Percentiles rank a stretch among this genome's conserved stretches.
Evolutionary conservation across 257 asterid species (phyloP).

Genomic region (Fraxinus excelsior): DNA sequence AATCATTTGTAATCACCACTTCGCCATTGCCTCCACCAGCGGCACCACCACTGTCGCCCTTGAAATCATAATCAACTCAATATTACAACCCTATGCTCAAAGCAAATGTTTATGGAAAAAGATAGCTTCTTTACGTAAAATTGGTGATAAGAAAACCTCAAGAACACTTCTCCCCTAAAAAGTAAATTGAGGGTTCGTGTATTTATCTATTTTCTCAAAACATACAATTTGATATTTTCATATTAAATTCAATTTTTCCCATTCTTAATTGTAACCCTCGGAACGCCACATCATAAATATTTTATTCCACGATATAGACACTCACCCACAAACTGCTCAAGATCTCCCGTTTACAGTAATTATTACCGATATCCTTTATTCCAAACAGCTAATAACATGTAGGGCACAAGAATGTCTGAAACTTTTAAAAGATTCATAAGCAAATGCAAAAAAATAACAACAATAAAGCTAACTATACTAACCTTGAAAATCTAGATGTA

Average conservation of each 20-base stretch:
- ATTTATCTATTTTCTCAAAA: not conserved
- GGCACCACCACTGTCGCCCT: too few species aligned
- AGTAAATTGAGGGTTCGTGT: not conserved
- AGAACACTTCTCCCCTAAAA: not conserved
- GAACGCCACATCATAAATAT: not conserved
- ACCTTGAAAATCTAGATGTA: constrained; percentile 66
- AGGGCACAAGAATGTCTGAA: not conserved
- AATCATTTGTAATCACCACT: too few species aligned
- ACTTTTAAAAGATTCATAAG: not conserved
- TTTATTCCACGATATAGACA: not conserved
- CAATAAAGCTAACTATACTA: not conserved
- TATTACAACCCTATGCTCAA: not conserved
- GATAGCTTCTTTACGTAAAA: constrained; percentile 1
- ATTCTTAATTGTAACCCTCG: not conserved
- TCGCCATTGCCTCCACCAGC: too few species aligned
- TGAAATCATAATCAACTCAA: too few species aligned
- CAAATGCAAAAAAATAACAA: not conserved
- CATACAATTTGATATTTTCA: not conserved
- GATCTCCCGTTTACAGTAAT: constrained; percentile 9
- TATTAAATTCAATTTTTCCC: not conserved
- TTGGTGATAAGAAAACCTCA: not conserved
- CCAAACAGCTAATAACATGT: not conserved
- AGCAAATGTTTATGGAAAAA: not conserved
- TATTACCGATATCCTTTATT: not conserved
- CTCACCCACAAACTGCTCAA: not conserved